Evolutionary conservation across 805 yeast genomes (phyloP).

Genomic region (Pichia membranifaciens): DNA sequence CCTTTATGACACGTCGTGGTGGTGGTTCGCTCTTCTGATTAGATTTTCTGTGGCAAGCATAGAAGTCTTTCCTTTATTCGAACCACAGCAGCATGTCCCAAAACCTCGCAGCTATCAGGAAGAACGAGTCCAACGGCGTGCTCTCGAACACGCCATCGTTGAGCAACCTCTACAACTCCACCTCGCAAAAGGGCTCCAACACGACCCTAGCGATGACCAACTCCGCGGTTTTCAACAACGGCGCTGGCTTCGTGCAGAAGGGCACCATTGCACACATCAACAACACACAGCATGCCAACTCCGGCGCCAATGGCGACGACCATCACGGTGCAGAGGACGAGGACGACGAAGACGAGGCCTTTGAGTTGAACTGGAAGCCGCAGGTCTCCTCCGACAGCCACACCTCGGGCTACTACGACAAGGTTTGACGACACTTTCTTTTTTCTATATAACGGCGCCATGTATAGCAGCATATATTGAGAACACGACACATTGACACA

Average conservation of each 20-base stretch:
- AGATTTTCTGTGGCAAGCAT: too few relatives aligned
- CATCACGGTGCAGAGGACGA: neutral
- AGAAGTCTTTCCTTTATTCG: too few relatives aligned
- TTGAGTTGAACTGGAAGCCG: constrained; percentile 11
- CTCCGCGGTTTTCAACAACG: constrained; percentile 9
- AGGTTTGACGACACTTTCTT: neutral
- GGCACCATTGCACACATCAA: constrained; percentile 5
- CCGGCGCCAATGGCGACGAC: neutral
- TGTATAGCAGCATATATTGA: neutral
- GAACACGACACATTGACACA: neutral
- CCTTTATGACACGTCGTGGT: too few relatives aligned
- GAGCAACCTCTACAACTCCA: constrained; percentile 9
- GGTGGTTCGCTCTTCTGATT: too few relatives aligned
- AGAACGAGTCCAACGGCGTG: neutral
- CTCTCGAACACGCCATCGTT: constrained; percentile 2
- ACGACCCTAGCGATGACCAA: constrained; percentile 3
- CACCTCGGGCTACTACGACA: constrained; percentile 5
- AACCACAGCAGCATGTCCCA: constrained; percentile 6
- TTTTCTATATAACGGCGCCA: neutral
- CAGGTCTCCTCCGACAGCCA: constrained; percentile 9
- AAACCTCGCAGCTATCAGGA: neutral
- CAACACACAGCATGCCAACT: neutral
- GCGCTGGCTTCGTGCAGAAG: constrained; percentile 7
- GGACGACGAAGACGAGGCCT: constrained; percentile 6
- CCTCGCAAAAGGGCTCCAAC: constrained; percentile 9